Conservation (phyloP, 352 stramenopile species). For the Phytopythium mirpurense region DNA sequence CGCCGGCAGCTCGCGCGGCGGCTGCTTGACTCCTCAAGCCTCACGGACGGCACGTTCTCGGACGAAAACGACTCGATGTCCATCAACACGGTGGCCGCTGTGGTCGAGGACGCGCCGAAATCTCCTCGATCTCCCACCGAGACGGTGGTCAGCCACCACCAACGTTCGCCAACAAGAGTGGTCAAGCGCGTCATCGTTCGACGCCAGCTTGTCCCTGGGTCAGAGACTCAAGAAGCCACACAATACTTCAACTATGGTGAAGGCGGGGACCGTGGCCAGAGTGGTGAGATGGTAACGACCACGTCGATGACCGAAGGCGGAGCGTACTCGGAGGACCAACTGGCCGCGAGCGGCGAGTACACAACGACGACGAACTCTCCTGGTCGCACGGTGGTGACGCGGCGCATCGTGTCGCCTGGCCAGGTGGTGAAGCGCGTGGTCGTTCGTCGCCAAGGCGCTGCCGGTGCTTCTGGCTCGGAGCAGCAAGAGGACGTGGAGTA, state of each 20-base stretch:
- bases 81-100: slow-evolving; percentile 9
- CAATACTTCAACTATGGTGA: slow-evolving; percentile 17
- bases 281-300: background rate
- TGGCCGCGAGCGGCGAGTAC: background rate
- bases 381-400: slow-evolving; percentile 4
- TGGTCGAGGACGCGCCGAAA: slow-evolving; percentile 7
- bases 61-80: slow-evolving; percentile 3
- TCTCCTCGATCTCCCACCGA: slow-evolving; percentile 11
- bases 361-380: background rate
- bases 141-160: slow-evolving; percentile 1
- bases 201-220: slow-evolving; percentile 11
- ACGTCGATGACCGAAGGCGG: background rate
- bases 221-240: slow-evolving; percentile 9
- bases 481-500: slow-evolving; percentile 19
- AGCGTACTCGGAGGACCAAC: background rate
- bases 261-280: background rate
- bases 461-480: slow-evolving; percentile 7
- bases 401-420: slow-evolving; percentile 11
- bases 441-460: slow-evolving; percentile 16
- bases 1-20: slow-evolving; percentile 18
- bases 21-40: slow-evolving; percentile 8
- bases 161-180: slow-evolving; percentile 10
- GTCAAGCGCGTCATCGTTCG: slow-evolving; percentile 12
- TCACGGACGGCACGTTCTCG: slow-evolving; percentile 12
- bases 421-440: slow-evolving; percentile 11